These are phyloP conservation scores for Mortierella sp. DNA, from an alignment of 371 early-diverging fungal genomes.

Conservation along the genomic window DNA sequence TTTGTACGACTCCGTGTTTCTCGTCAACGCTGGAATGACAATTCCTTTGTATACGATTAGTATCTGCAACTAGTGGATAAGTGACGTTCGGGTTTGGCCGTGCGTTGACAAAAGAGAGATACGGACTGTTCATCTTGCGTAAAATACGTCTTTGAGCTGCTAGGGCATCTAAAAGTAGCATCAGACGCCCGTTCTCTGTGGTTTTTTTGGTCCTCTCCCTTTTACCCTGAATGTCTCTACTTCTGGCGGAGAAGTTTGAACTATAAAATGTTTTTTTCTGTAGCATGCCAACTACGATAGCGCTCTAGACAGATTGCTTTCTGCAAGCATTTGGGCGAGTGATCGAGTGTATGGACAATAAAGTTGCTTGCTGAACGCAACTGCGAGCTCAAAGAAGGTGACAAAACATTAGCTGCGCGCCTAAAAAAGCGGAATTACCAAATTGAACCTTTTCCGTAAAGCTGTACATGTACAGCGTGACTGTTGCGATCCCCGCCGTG, in stretches of 20 bases:
- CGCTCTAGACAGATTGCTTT: background rate
- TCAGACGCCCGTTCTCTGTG: background rate
- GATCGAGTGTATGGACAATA: background rate
- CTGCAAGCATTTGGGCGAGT: background rate
- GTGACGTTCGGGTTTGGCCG: background rate
- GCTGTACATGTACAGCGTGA: background rate
- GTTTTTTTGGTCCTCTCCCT: background rate
- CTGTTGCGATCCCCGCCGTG: background rate
- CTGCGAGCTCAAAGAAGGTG: background rate
- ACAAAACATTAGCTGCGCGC: conserved; percentile 5
- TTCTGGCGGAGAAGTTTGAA: background rate
- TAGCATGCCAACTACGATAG: background rate
- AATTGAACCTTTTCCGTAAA: background rate
- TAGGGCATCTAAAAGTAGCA: background rate
- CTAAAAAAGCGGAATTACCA: background rate
- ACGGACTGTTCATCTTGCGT: background rate
- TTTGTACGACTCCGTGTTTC: background rate
- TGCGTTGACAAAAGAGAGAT: background rate
- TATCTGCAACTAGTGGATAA: conserved; percentile 1
- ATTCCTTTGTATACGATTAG: background rate
- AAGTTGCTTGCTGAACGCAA: background rate
- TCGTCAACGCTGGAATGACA: background rate
- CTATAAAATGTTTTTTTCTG: background rate
- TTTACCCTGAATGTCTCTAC: background rate
- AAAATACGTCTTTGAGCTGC: background rate